Evolutionary conservation across 345 rosid genomes (phyloP).

Genomic region (Eucalyptus globulus): DNA sequence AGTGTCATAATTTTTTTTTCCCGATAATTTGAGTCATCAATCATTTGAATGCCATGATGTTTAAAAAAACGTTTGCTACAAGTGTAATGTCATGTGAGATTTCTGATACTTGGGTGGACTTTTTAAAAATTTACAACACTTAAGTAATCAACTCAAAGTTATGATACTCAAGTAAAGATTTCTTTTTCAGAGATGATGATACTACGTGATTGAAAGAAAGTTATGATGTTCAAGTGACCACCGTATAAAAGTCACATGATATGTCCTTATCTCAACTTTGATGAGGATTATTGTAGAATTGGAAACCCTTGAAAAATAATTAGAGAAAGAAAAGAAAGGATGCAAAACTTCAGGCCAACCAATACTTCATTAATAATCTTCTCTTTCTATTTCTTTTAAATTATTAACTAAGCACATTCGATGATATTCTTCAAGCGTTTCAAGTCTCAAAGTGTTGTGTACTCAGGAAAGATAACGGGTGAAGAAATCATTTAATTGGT

Average conservation of each 20-base stretch:
- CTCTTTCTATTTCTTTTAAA: neutral
- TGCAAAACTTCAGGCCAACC: neutral
- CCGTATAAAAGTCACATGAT: neutral
- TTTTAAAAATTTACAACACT: rapidly evolving
- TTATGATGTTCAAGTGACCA: rapidly evolving
- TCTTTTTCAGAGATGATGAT: neutral
- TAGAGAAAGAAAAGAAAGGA: neutral
- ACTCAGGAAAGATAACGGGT: neutral
- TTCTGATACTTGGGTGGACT: neutral
- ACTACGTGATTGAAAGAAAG: neutral
- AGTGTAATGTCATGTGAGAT: neutral
- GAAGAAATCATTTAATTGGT: neutral
- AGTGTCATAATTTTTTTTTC: neutral
- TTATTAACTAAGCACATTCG: neutral
- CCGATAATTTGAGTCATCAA: neutral
- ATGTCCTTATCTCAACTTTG: neutral
- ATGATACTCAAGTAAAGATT: neutral
- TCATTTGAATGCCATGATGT: neutral
- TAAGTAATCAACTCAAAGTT: neutral
- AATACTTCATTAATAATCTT: neutral
- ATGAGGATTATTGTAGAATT: neutral
- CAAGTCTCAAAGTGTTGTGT: neutral
- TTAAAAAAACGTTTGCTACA: neutral
- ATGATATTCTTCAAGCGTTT: neutral
- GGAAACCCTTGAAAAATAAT: neutral